Percentiles rank a stretch among this genome's conserved stretches.
Evolutionary conservation across 495 filamentous ascomycete genomes (phyloP).

Genomic region (Hyaloscypha hepaticicola): DNA sequence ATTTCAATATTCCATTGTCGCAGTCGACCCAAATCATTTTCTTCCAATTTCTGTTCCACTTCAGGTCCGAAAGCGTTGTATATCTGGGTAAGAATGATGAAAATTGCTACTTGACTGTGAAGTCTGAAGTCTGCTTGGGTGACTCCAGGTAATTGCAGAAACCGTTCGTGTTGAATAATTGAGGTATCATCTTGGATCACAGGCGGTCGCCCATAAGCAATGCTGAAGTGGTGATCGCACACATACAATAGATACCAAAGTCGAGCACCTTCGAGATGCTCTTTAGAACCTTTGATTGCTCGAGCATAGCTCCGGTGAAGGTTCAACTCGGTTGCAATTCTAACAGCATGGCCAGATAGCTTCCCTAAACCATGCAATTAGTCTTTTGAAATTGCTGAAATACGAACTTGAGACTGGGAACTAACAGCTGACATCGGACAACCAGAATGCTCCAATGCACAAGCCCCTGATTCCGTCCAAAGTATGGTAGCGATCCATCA

Average conservation of each 20-base stretch:
- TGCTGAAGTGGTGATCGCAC: constrained; percentile 46
- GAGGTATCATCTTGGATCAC: constrained; percentile 51
- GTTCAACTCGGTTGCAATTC: constrained; percentile 42
- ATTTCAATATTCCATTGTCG: constrained; percentile 53
- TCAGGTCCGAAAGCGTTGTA: constrained; percentile 58
- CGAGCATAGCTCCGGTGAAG: constrained; percentile 46
- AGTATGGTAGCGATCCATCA: constrained; percentile 38
- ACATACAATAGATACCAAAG: constrained; percentile 44
- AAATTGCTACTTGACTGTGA: constrained; percentile 55
- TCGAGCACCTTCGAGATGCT: constrained; percentile 46
- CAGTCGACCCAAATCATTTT: constrained; percentile 52
- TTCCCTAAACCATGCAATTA: constrained; percentile 33
- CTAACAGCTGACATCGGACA: constrained; percentile 35
- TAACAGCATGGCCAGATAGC: constrained; percentile 41
- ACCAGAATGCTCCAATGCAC: constrained; percentile 43
- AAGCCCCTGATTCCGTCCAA: constrained; percentile 40
- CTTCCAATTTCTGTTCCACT: constrained; percentile 50
- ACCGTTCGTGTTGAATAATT: constrained; percentile 52
- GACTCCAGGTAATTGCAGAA: constrained; percentile 46
- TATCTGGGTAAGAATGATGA: constrained; percentile 57
- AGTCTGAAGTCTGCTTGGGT: constrained; percentile 54
- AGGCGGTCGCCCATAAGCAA: constrained; percentile 41
- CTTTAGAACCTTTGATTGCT: constrained; percentile 38
- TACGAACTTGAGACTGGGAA: background rate
- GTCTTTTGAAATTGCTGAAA: background rate